phyloP scores from a whole-genome alignment of 2,329 filamentous ascomycete genomes.

The Colletotrichum sp. region DNA sequence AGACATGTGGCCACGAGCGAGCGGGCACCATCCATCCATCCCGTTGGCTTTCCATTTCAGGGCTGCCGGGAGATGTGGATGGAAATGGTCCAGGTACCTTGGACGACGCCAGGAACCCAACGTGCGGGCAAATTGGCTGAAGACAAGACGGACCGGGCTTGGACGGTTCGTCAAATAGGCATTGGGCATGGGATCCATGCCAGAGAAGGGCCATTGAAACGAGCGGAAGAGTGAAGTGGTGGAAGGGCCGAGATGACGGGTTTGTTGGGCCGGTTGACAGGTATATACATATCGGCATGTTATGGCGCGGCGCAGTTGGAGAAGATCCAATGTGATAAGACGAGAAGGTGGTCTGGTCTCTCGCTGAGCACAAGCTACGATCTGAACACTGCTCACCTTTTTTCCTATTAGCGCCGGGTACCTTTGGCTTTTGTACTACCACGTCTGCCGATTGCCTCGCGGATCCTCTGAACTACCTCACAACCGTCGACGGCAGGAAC shows the following conservation, averaged over 20 bases:
- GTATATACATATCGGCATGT: conserved; percentile 1
- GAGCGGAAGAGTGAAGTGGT: not conserved
- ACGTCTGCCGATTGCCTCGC: not conserved
- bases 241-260: conserved; percentile 15
- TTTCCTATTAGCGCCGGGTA: not conserved
- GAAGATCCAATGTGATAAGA: not conserved
- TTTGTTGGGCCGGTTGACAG: not conserved
- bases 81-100: not conserved
- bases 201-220: not conserved
- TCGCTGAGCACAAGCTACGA: not conserved
- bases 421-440: not conserved
- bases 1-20: not conserved
- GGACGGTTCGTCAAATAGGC: not conserved
- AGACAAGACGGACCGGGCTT: conserved; percentile 3
- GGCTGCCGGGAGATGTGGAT: not conserved
- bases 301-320: not conserved
- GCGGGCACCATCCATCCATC: not conserved
- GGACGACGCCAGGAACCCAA: not conserved
- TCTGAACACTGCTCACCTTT: not conserved
- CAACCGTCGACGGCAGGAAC: not conserved
- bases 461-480: not conserved
- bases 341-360: not conserved
- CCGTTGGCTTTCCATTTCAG: not conserved
- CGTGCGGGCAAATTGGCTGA: not conserved
- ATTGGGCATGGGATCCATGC: not conserved